Percentiles rank a stretch among this genome's conserved stretches.
phyloP scores from a whole-genome alignment of 2,329 filamentous ascomycete species.

The Neofusicoccum umdonicola region DNA sequence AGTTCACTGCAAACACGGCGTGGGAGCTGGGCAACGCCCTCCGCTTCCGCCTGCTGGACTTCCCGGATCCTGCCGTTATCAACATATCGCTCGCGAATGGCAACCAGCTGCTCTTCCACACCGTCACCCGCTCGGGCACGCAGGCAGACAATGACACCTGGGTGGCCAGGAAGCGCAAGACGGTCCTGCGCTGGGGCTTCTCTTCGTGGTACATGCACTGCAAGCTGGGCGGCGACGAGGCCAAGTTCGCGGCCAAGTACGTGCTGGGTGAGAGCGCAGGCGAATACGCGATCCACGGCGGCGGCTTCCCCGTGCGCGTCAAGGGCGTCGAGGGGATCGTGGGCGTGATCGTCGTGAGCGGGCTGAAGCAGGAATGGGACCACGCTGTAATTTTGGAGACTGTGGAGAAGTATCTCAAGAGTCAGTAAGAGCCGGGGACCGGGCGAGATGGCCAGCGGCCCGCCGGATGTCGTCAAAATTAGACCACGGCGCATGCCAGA shows the following conservation, averaged over 20 bases:
- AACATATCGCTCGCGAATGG: constrained; percentile 61
- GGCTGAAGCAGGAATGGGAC: constrained; percentile 73
- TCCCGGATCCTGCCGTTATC: constrained; percentile 57
- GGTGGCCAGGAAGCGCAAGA: constrained; percentile 63
- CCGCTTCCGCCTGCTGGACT: constrained; percentile 58
- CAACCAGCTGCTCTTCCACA: constrained; percentile 67
- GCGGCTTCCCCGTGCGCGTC: constrained; percentile 71
- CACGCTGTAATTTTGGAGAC: constrained; percentile 73
- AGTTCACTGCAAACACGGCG: constrained; percentile 64
- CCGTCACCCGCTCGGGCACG: constrained; percentile 63
- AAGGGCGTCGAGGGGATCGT: constrained; percentile 72
- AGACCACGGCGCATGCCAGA: background rate
- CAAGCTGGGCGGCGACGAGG: constrained; percentile 65
- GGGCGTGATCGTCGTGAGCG: constrained; percentile 72
- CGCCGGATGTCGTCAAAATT: background rate
- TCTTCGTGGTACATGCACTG: constrained; percentile 70
- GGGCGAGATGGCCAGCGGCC: too few relatives aligned
- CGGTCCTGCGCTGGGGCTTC: constrained; percentile 67
- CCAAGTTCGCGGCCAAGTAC: constrained; percentile 63
- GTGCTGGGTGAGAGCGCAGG: constrained; percentile 56
- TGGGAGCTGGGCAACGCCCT: constrained; percentile 65
- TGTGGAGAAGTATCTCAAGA: constrained; percentile 52
- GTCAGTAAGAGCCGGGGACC: background rate
- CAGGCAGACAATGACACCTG: constrained; percentile 70
- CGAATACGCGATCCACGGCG: constrained; percentile 75